A percentile compares a stretch with the other conserved stretches of the same genome.
phyloP scores from a whole-genome alignment of 1,284 basidiomycete genomes.

The Heterobasidion annosum region DNA sequence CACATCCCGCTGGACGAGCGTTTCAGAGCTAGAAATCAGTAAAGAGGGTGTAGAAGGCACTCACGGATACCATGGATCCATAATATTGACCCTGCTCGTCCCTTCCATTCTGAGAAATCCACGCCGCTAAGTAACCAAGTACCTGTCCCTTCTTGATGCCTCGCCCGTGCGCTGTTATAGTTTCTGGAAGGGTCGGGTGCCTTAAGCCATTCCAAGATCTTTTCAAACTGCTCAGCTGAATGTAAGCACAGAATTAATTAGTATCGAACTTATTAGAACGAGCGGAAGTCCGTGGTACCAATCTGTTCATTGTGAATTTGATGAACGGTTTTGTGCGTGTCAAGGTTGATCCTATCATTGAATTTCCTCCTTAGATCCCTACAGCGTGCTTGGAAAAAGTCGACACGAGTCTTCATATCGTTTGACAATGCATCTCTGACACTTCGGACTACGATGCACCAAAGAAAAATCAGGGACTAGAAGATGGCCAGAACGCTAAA shows the following conservation, averaged over 20 bases:
- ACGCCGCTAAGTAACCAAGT: neutral
- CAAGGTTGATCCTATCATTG: too few species aligned
- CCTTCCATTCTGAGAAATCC: neutral
- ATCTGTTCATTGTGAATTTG: neutral
- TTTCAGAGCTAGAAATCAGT: neutral
- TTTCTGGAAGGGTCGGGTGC: neutral
- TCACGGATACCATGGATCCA: neutral
- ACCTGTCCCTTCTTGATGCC: neutral
- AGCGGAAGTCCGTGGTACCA: neutral
- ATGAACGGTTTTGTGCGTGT: too few species aligned
- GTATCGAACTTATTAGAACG: neutral
- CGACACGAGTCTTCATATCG: neutral
- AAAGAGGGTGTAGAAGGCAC: neutral
- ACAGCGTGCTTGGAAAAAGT: neutral
- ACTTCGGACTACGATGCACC: too few species aligned
- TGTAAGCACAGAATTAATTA: neutral
- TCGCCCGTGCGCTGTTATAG: neutral
- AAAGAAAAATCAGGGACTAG: too few species aligned
- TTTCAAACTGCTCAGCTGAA: neutral
- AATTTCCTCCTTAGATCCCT: neutral
- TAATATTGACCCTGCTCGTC: neutral
- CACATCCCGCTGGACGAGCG: too few species aligned
- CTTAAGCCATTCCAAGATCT: neutral
- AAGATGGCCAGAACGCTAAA: too few species aligned
- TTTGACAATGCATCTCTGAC: neutral